These are phyloP conservation scores for Cercophora sp. DNA, from an alignment of 495 filamentous ascomycete genomes.

Conservation along the genomic window DNA sequence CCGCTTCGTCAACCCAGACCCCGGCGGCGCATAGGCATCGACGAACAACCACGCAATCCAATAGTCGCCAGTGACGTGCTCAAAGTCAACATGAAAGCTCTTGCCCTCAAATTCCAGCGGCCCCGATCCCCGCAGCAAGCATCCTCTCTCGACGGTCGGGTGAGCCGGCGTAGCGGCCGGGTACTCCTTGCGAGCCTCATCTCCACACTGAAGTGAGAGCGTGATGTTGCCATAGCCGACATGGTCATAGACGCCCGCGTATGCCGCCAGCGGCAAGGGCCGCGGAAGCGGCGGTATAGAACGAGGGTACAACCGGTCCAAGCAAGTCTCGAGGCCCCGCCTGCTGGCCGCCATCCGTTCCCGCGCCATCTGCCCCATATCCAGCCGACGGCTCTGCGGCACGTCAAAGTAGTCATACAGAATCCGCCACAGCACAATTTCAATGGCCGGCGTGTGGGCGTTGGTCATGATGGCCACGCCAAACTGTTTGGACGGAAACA, in stretches of 20 bases:
- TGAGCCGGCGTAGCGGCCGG: background rate
- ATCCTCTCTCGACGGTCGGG: background rate
- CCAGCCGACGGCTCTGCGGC: background rate
- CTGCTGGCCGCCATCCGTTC: background rate
- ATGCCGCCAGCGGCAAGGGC: slow-evolving; percentile 4
- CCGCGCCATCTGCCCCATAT: background rate
- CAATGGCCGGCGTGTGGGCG: background rate
- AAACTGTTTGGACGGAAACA: background rate
- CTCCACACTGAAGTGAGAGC: background rate
- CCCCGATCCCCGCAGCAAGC: background rate
- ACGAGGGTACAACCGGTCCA: background rate
- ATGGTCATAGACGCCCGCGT: background rate
- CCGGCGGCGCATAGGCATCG: background rate
- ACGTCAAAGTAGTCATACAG: background rate
- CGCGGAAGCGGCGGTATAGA: background rate
- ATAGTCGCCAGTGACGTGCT: slow-evolving; percentile 30
- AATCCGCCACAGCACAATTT: background rate
- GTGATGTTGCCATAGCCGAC: slow-evolving; percentile 2
- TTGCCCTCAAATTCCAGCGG: slow-evolving; percentile 19
- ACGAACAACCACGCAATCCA: slow-evolving; percentile 17
- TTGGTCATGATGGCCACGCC: background rate
- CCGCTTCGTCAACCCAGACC: background rate
- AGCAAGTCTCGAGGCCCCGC: background rate
- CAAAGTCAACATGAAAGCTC: slow-evolving; percentile 18
- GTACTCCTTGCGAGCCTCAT: background rate